These are phyloP conservation scores for Candida albicans DNA, from an alignment of 1,139 yeast species.

Conservation along the genomic window DNA sequence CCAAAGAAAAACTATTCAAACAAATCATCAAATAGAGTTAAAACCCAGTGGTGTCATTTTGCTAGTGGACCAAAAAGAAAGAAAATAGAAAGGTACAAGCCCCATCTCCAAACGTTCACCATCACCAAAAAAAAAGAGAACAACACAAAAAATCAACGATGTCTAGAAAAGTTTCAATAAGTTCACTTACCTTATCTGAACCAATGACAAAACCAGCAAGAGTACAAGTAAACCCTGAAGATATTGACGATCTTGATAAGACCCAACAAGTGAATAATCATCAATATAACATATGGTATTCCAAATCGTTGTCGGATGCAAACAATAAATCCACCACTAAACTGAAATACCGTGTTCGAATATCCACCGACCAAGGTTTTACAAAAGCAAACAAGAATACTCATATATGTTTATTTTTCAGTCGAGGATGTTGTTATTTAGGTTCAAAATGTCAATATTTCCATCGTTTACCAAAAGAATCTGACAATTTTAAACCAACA, in stretches of 20 bases:
- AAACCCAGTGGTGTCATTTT: too few relatives aligned
- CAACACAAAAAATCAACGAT: not conserved
- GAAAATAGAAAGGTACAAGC: too few relatives aligned
- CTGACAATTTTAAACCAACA: slow-evolving; percentile 53
- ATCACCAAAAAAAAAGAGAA: not conserved
- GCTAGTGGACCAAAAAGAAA: too few relatives aligned
- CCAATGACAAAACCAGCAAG: slow-evolving; percentile 43
- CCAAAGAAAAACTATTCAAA: too few relatives aligned
- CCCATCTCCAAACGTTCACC: too few relatives aligned
- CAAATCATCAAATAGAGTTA: too few relatives aligned
- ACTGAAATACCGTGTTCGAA: slow-evolving; percentile 54
- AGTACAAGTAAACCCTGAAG: slow-evolving; percentile 69
- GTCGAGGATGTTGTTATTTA: slow-evolving; percentile 81
- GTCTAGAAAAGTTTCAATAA: slow-evolving; percentile 5
- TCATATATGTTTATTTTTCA: slow-evolving; percentile 78
- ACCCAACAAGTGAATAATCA: slow-evolving; percentile 77
- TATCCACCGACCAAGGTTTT: slow-evolving; percentile 67
- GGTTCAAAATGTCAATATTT: slow-evolving; percentile 75
- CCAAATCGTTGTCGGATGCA: slow-evolving; percentile 66
- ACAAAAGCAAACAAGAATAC: slow-evolving; percentile 60
- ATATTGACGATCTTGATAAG: slow-evolving; percentile 58
- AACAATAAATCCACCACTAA: slow-evolving; percentile 23
- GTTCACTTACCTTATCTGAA: slow-evolving; percentile 10
- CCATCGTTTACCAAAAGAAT: slow-evolving; percentile 67
- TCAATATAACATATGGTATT: slow-evolving; percentile 83